Conservation (phyloP, 2,329 filamentous ascomycete species). For the Pestalotiopsis sp. region DNA sequence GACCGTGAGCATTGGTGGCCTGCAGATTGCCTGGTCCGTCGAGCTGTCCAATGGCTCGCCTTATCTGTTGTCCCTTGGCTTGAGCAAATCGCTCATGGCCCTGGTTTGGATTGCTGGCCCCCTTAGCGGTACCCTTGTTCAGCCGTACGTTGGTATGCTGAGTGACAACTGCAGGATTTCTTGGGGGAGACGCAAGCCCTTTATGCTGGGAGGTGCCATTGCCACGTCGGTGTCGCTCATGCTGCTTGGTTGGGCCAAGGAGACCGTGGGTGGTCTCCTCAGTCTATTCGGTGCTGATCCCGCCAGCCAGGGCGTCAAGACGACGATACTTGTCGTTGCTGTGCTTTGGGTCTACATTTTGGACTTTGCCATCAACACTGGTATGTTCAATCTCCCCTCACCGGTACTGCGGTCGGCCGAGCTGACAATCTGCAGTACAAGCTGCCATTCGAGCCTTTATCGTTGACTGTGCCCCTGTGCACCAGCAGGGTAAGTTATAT, state of each 20-base stretch:
- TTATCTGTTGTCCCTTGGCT: constrained; percentile 76
- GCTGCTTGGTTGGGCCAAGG: constrained; percentile 73
- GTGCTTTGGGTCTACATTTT: constrained; percentile 87
- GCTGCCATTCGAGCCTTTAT: constrained; percentile 91
- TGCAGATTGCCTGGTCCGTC: constrained; percentile 95
- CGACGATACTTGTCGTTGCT: constrained; percentile 73
- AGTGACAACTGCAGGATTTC: constrained; percentile 76
- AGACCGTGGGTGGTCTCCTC: constrained; percentile 70
- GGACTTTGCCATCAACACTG: constrained; percentile 94
- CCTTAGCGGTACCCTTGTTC: constrained; percentile 76
- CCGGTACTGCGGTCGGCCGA: background rate
- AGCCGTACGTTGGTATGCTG: constrained; percentile 81
- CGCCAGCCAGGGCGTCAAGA: constrained; percentile 67
- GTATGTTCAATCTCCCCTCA: constrained; percentile 44
- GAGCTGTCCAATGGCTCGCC: constrained; percentile 93
- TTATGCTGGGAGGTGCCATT: constrained; percentile 72
- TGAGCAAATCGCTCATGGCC: constrained; percentile 82
- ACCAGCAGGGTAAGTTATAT: constrained; percentile 69
- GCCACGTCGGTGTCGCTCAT: constrained; percentile 71
- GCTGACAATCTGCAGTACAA: constrained; percentile 62
- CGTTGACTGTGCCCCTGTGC: constrained; percentile 86
- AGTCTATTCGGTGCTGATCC: constrained; percentile 71
- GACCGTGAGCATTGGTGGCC: constrained; percentile 82
- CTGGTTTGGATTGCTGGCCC: constrained; percentile 86
- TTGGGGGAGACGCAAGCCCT: constrained; percentile 82